Base-by-base conservation (phyloP, 208 protist genomes). In the Borovskyia barvae region DNA sequence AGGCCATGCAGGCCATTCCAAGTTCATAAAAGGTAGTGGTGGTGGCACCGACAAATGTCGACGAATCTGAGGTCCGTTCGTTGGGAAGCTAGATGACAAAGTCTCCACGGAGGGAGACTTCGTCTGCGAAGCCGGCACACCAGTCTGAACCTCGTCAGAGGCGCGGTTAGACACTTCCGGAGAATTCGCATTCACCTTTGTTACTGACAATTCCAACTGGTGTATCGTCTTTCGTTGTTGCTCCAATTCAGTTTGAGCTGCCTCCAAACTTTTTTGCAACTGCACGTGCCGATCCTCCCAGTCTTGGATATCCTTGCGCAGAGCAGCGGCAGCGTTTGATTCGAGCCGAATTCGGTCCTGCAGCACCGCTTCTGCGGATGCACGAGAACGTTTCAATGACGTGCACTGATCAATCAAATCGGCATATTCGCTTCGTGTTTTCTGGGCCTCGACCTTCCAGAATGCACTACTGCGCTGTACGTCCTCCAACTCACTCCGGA, bases 401-500 rank as follows among this genome's bases (percentile, higher is more conserved):
- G 62, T 59, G 46, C 73, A 75, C 67, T 63, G 53, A 8, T 67
- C 67, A 14, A 79, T 47, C 43, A 77, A 54, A 45, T 82, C 70
- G 1, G 51, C 51, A 30, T 62, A 58, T 54, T 81, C 71, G 26
- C 48, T 48, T 12, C 75, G 66, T n/a, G 59, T 45, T 20, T 58
- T 57, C 22, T 68, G 57, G 35, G 72, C 30, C 29, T 82, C 74
- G 3, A 57, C 46, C 17, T 73, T 71, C 65, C 77, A 66, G 19
- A 53, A 26, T 0, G 60, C 65, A 22, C 66, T 69, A 40, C 69
- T 68, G 46, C 59, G 49, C 60, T 85, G 77, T 25, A 66, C 57
- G 46, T 87, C 74, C 12, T 89, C 82, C 7, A 92, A 52, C 33
- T 87, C 77, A 29, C 39, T 60, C 0, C 81, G 71, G 25, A 92